Base-by-base conservation (phyloP, 192 early-diverging fungal genomes). In the Coemansia sp. region DNA sequence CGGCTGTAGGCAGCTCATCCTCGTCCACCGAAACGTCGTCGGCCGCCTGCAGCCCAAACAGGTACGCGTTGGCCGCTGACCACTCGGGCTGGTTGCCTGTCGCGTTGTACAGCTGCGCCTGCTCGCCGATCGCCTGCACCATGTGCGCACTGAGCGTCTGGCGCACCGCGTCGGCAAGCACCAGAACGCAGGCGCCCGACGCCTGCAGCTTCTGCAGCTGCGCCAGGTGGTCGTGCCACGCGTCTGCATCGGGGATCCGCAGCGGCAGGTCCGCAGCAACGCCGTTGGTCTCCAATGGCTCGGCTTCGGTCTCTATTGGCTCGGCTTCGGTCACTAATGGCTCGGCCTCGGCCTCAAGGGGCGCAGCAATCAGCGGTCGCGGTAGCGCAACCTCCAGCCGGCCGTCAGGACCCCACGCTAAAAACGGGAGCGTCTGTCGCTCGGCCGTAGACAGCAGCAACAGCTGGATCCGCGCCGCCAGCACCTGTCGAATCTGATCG, bases 1-100 rank as follows among this genome's bases (percentile, higher is more conserved):
- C 32, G 4, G 60, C 58, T 4, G 41, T 49, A 2, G 72, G 72
- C 64, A 55, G 34, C 38, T 64, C 62, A 11, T 56, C 59, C 7
- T 70, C 67, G 20, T 63, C 63, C 5, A 51, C 34, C 12, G 19
- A 9, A 1, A 21, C 55, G 8, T 25, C 23, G 7, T 46, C 54
- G n/a, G 22, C 54, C 8, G 10, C 21, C 7, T 45, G 43, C 3
- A 56, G 17, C 14, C 43, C 54, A 23, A 20, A 35, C 41, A 56
- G 29, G n/a, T 60, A 57, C 19, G 20, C 34, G 17, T 57, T 48
- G 11, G 55, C 70, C n/a, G 45, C 43, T 22, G 49, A 42, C 71
- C 71, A 67, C n/a, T 22, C 32, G 12, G 9, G 26, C 36, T 15
- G 17, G 7, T 7, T 39, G n/a, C 6, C 6, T 39, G 36, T 12